These are phyloP conservation scores for Xylariaceae sp. DNA, from an alignment of 2,329 filamentous ascomycete genomes.

Conservation along the genomic window DNA sequence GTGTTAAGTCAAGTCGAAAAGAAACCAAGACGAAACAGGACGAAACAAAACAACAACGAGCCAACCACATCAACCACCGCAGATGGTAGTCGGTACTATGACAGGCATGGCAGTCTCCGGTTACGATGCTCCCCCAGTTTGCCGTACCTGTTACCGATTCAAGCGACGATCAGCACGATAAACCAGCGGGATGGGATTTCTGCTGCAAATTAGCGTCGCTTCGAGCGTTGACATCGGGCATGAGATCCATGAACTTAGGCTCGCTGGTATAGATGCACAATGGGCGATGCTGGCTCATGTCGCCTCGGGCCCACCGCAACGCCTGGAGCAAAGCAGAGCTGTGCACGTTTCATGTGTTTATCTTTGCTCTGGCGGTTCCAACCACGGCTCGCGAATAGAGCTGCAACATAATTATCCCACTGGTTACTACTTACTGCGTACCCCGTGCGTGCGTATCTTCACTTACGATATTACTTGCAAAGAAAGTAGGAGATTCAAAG, in stretches of 20 bases:
- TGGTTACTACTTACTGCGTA: too few species aligned
- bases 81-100: neutral
- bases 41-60: neutral
- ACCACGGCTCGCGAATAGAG: neutral
- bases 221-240: neutral
- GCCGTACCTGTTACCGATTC: neutral
- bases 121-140: neutral
- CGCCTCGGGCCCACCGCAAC: neutral
- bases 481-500: neutral
- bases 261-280: neutral
- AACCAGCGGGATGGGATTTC: neutral
- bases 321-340: constrained; percentile 10
- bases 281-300: neutral
- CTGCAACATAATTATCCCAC: neutral
- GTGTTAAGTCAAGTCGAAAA: neutral
- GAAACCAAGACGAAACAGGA: neutral
- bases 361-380: constrained; percentile 1
- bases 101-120: neutral
- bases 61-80: neutral
- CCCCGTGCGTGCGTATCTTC: neutral
- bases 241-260: neutral
- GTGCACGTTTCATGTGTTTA: constrained; percentile 12
- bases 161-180: neutral
- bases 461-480: neutral
- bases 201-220: neutral